Evolutionary conservation across 257 asterid genomes (phyloP).

Genomic region (Nicotiana benthamiana): DNA sequence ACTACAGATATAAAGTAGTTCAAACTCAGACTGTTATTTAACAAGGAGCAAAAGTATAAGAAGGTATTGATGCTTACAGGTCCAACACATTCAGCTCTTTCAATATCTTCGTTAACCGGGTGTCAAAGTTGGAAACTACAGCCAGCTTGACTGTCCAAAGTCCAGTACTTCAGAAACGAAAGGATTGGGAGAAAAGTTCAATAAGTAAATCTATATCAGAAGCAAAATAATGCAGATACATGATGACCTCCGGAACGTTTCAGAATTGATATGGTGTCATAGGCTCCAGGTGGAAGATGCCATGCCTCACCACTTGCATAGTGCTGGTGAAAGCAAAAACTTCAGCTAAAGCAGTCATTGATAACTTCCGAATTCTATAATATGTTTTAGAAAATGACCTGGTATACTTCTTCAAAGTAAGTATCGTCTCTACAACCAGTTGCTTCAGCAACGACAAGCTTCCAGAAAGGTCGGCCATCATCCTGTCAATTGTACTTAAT

Average conservation of each 20-base stretch:
- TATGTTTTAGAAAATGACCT: conserved; percentile 32
- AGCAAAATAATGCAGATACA: conserved; percentile 19
- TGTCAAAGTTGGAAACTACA: conserved; percentile 92
- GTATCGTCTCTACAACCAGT: conserved; percentile 51
- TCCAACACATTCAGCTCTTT: conserved; percentile 67
- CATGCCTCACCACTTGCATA: conserved; percentile 89
- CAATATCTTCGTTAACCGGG: conserved; percentile 81
- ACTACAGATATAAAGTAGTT: not conserved
- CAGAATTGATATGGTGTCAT: conserved; percentile 47
- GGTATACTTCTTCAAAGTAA: conserved; percentile 86
- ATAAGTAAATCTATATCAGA: not conserved
- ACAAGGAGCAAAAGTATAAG: not conserved
- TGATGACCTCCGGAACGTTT: conserved; percentile 76
- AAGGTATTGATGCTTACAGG: conserved; percentile 44
- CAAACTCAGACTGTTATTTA: not conserved
- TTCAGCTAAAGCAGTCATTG: not conserved
- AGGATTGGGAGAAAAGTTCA: not conserved
- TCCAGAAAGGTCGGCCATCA: conserved; percentile 95
- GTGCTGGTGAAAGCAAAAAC: conserved; percentile 36
- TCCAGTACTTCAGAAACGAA: conserved; percentile 17
- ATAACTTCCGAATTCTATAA: not conserved
- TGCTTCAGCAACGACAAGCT: conserved; percentile 81
- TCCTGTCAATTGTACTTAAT: conserved; percentile 37
- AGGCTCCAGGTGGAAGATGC: conserved; percentile 88
- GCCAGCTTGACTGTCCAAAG: conserved; percentile 76